Evolutionary conservation across 2,329 filamentous ascomycete species (phyloP), one percentile per base, ranked within the genome.

Genomic region (Aspergillus fijiensis): DNA sequence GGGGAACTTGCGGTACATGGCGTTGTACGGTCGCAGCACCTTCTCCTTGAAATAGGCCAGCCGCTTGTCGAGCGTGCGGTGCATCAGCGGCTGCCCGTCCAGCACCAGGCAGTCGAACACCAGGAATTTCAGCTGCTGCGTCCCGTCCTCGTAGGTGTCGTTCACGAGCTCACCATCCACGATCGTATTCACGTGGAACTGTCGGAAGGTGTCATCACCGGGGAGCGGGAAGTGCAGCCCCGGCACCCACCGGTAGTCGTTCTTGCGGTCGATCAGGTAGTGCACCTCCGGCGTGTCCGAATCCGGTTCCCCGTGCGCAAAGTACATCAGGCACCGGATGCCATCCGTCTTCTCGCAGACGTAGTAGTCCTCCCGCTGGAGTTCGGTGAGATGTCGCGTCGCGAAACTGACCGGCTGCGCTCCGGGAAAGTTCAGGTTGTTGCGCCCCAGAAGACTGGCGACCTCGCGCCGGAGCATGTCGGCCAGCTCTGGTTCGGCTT

Each of bases 311-410:
- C 76, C 76, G 58, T 74, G 72, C 54, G 91, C 92, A 65, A 95
- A 87, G 81, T 96, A 98, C 65, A 99, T 85, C n/a, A 99, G 85
- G 75, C 96, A 97, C 64, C 95, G 88, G 64, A 98, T 91, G 57
- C 95, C 95, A 73, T 99, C 95, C 1, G 94, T 96, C 80, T 99
- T 99, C 78, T 99, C 95, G 81, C 94, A 97, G 65, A 99, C 90
- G 74, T 93, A 99, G 80, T 98, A 99, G 77, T 98, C 95, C 72
- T 90, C 83, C 60, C 84, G 83, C 63, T 89, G 87, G 39, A 99
- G 84, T 78, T 96, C 92, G n/a, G 87, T 80, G 10, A 98, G 78
- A 76, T 99, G 95, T 68, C 86, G 83, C 60, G 89, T 84, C 57
- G 90, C 84, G 74, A 99, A 99, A 71, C 91, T 96, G 65, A 99